A percentile compares a stretch with the other conserved stretches of the same genome.
Conservation (phyloP, 495 filamentous ascomycete species). For the Penicillium lividum region DNA sequence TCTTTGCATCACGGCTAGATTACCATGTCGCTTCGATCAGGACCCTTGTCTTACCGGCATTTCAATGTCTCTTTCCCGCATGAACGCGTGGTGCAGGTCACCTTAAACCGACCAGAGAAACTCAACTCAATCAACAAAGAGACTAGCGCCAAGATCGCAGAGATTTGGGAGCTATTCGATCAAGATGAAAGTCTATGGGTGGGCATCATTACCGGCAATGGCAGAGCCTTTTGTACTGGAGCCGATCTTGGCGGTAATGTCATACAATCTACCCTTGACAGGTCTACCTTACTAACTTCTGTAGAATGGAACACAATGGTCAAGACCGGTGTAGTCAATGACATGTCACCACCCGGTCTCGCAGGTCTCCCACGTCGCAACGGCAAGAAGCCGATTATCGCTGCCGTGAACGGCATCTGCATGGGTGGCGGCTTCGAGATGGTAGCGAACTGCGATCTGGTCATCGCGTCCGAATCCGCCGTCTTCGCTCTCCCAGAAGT, state of each 20-base stretch:
- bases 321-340: conserved; percentile 36
- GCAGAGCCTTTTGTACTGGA: conserved; percentile 58
- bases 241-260: conserved; percentile 50
- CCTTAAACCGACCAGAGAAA: conserved; percentile 46
- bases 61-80: conserved; percentile 44
- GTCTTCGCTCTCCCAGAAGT: conserved; percentile 68
- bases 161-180: conserved; percentile 55
- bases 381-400: conserved; percentile 63
- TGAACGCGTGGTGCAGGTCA: conserved; percentile 43
- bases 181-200: conserved; percentile 51
- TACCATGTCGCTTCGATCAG: conserved; percentile 28
- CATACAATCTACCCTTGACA: neutral
- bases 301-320: conserved; percentile 45
- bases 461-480: conserved; percentile 56
- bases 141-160: conserved; percentile 49
- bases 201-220: conserved; percentile 56
- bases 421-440: conserved; percentile 77
- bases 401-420: conserved; percentile 74
- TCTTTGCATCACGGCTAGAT: neutral
- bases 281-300: neutral
- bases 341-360: conserved; percentile 51
- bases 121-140: conserved; percentile 50
- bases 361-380: conserved; percentile 54
- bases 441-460: conserved; percentile 68
- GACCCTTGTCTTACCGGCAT: conserved; percentile 21